A percentile compares a stretch with the other conserved stretches of the same genome.
Evolutionary conservation across 306 rosid genomes (phyloP).

Genomic region (Quercus agrifolia): DNA sequence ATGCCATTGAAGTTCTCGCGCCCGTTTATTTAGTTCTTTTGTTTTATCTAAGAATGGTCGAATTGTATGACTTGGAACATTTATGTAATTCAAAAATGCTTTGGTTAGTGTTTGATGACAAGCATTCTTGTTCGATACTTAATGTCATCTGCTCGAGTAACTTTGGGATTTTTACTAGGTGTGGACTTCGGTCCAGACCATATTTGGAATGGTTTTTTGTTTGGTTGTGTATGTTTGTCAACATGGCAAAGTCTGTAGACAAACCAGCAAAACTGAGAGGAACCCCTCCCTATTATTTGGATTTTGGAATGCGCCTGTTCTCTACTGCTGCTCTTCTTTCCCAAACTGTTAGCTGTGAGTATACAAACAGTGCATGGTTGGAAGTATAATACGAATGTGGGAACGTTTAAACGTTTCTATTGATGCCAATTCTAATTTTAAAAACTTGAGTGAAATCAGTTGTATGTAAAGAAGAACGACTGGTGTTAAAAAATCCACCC

Average conservation of each 20-base stretch:
- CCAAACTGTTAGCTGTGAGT: neutral
- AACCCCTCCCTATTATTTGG: neutral
- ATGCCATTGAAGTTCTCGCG: slow-evolving; percentile 49
- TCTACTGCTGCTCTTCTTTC: neutral
- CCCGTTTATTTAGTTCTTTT: slow-evolving; percentile 34
- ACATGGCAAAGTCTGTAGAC: neutral
- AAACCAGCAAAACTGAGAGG: neutral
- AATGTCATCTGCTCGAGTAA: slow-evolving; percentile 25
- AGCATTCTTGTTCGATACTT: slow-evolving; percentile 24
- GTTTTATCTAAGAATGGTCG: slow-evolving; percentile 31
- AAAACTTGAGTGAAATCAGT: too few species aligned
- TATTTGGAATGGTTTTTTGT: neutral
- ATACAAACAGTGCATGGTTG: too few species aligned
- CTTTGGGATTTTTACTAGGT: neutral
- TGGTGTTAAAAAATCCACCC: too few species aligned
- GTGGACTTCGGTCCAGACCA: neutral
- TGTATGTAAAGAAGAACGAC: too few species aligned
- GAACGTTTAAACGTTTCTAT: too few species aligned
- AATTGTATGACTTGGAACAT: slow-evolving; percentile 40
- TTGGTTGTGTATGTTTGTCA: neutral
- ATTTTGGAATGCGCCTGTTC: neutral
- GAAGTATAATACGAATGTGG: too few species aligned
- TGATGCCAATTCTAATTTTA: too few species aligned
- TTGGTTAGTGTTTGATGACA: slow-evolving; percentile 46
- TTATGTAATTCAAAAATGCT: slow-evolving; percentile 50